These are phyloP conservation scores for Lotmaria passim DNA, from an alignment of 208 protist genomes.

Conservation along the genomic window DNA sequence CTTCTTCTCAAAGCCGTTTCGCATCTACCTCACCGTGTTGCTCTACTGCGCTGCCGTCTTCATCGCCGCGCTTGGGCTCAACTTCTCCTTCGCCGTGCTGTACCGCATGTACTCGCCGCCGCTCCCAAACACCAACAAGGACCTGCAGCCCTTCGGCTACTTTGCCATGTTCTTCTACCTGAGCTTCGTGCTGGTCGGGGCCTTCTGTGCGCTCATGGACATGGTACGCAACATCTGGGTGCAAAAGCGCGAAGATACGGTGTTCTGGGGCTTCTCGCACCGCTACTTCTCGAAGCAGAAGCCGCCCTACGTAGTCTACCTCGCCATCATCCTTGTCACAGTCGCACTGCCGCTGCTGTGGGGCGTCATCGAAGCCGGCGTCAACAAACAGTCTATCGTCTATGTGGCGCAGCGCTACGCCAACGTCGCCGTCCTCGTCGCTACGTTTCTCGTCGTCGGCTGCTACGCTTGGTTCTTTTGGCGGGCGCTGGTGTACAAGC, in stretches of 20 bases:
- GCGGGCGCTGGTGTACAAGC: constrained; percentile 67
- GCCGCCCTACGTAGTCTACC: constrained; percentile 79
- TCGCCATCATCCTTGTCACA: constrained; percentile 67
- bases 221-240: constrained; percentile 76
- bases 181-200: constrained; percentile 67
- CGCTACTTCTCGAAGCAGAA: constrained; percentile 52
- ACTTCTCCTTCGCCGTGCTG: constrained; percentile 78
- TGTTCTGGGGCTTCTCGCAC: constrained; percentile 84
- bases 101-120: constrained; percentile 71
- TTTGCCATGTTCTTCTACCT: constrained; percentile 82
- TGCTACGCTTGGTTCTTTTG: constrained; percentile 90
- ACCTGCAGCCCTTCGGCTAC: constrained; percentile 65
- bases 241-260: constrained; percentile 56
- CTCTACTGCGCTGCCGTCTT: constrained; percentile 71
- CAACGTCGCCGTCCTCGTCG: constrained; percentile 65
- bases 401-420: constrained; percentile 76
- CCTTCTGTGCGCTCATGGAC: constrained; percentile 72
- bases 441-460: constrained; percentile 54
- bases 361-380: constrained; percentile 62
- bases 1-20: constrained; percentile 73
- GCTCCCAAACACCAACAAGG: constrained; percentile 28
- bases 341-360: constrained; percentile 79
- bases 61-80: constrained; percentile 54
- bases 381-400: constrained; percentile 63
- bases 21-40: constrained; percentile 79